Conservation (phyloP, 2,329 filamentous ascomycete species). For the Aspergillus fischeri region DNA sequence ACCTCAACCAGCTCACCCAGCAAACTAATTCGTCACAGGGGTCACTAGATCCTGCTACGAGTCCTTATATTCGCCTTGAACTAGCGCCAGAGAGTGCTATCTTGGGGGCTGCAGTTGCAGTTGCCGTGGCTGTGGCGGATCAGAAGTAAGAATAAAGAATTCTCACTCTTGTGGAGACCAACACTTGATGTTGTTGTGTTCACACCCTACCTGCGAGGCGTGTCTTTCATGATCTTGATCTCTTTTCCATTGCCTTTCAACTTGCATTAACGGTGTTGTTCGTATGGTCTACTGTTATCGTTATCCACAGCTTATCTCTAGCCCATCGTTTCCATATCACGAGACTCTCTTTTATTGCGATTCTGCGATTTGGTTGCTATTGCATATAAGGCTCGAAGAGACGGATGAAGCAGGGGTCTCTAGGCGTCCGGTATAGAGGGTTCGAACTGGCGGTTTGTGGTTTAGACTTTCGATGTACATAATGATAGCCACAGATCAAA, state of each 20-base stretch:
- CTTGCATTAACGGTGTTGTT: background rate
- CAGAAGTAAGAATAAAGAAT: constrained; percentile 4
- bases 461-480: constrained; percentile 21
- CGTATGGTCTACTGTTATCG: background rate
- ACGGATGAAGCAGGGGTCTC: constrained; percentile 9
- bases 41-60: constrained; percentile 8
- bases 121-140: constrained; percentile 40
- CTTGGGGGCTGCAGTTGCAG: constrained; percentile 45
- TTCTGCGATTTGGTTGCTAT: background rate
- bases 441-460: constrained; percentile 4
- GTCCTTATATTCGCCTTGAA: constrained; percentile 36
- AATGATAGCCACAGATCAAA: constrained; percentile 13
- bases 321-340: constrained; percentile 10
- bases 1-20: constrained; percentile 39
- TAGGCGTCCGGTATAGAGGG: constrained; percentile 17
- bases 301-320: background rate
- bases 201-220: background rate
- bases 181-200: background rate
- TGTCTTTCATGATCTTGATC: background rate
- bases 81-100: constrained; percentile 43
- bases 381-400: constrained; percentile 11
- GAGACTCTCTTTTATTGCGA: constrained; percentile 2
- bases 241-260: background rate
- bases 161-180: background rate
- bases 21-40: constrained; percentile 18